phyloP scores from a whole-genome alignment of 2,329 filamentous ascomycete genomes.

The Aspergillus proliferans region DNA sequence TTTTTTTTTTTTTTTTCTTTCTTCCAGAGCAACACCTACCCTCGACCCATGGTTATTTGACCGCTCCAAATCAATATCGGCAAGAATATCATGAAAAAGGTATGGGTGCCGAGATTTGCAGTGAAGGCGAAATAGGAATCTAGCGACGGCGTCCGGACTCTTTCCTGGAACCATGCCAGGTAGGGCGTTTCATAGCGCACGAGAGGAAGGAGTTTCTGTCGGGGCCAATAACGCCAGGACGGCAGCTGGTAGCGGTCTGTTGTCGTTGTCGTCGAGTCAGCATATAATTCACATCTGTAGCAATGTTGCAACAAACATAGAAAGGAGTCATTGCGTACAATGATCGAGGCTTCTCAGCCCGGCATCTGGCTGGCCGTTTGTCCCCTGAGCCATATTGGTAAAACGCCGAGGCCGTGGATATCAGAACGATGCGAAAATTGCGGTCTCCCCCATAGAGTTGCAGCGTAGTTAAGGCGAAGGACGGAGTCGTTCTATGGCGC shows the following conservation, averaged over 20 bases:
- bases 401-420: constrained; percentile 12
- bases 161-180: constrained; percentile 77
- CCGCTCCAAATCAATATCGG: constrained; percentile 97
- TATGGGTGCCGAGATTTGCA: constrained; percentile 93
- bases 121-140: constrained; percentile 97
- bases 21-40: constrained; percentile 51
- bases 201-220: constrained; percentile 75
- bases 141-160: constrained; percentile 71
- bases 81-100: constrained; percentile 94
- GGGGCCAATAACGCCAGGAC: constrained; percentile 78
- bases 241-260: constrained; percentile 78
- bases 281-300: background rate
- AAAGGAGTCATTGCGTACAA: constrained; percentile 42
- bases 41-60: constrained; percentile 75
- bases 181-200: constrained; percentile 94
- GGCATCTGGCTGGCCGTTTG: constrained; percentile 47
- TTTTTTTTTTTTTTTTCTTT: background rate
- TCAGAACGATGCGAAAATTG: constrained; percentile 11
- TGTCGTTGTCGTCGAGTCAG: background rate
- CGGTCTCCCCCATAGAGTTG: constrained; percentile 18
- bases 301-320: constrained; percentile 9
- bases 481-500: background rate
- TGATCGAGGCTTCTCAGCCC: constrained; percentile 75
- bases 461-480: background rate
- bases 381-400: constrained; percentile 31